Base-by-base conservation (phyloP, 2,329 filamentous ascomycete species). In the Microdochium paspali region DNA sequence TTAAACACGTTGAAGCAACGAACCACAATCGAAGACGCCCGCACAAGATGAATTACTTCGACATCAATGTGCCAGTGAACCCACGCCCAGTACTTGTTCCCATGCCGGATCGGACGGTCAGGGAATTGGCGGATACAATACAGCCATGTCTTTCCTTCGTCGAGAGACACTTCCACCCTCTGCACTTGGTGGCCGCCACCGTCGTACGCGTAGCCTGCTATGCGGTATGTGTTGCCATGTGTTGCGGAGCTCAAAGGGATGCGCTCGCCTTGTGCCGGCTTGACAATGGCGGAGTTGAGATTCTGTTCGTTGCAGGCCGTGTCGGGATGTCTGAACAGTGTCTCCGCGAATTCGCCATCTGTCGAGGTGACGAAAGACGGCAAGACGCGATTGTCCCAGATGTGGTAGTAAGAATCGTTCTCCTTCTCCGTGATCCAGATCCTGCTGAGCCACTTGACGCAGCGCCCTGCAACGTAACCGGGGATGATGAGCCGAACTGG, bases 1-100 rank as follows among this genome's bases (percentile, higher is more conserved):
- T 73, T 76, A 57, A 69, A 69, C 1, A 70, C 70, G 47, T 76
- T 69, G 56, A 69, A 73, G 49, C 68, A 71, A 18, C 72, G 65
- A 4, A 74, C 73, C 0, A 56, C 61, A 44, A 77, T 69, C 31
- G 31, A 35, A 12, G 31, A 18, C 13, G 31, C 31, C 6, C 31
- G 31, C 13, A 35, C 31, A 18, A 77, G 55, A 49, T 73, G 65
- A 1, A 62, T 57, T 1, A 73, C 56, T 12, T 67, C 65, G 2
- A 77, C 59, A 47, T 77, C 74, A 2, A 76, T 60, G 48, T 75
- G 61, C 74, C 74, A 77, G 50, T 72, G 68, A 3, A 73, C 42
- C 74, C 74, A 77, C 0, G 72, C 69, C 74, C 73, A 77, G 53
- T 73, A 77, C 52, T 73, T 77, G 32, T 67, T 70, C 3, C 72